Conservation (phyloP, 1,139 yeast genomes). For the Nadsonia starkeyi-henricii region DNA sequence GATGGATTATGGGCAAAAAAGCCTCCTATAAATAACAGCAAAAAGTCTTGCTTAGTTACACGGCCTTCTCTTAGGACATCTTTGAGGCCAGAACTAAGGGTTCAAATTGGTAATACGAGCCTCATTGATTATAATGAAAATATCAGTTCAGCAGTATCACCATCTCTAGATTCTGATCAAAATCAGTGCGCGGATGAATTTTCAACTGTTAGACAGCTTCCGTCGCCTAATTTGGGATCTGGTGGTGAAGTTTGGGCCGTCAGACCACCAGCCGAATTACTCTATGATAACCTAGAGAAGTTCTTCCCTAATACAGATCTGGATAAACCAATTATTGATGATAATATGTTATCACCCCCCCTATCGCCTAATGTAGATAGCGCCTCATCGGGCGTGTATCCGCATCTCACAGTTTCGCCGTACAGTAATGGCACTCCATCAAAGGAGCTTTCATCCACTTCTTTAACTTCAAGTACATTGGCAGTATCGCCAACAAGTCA, state of each 20-base stretch:
- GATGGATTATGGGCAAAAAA: constrained; percentile 53
- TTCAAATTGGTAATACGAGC: constrained; percentile 9
- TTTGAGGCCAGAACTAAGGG: constrained; percentile 12
- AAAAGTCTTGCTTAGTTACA: not conserved
- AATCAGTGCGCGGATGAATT: constrained; percentile 6
- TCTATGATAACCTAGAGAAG: constrained; percentile 78
- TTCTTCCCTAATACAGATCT: constrained; percentile 89
- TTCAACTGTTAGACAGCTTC: constrained; percentile 16
- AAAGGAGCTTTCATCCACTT: not conserved
- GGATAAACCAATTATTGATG: constrained; percentile 83
- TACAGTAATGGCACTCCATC: not conserved
- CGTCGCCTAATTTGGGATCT: constrained; percentile 16
- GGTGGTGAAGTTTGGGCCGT: constrained; percentile 36
- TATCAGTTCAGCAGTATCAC: constrained; percentile 5
- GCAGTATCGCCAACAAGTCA: not conserved
- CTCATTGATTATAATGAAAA: not conserved
- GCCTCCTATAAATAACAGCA: constrained; percentile 17
- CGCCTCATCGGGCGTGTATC: not conserved
- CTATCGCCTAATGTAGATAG: constrained; percentile 31
- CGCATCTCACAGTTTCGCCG: not conserved
- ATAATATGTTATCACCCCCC: constrained; percentile 39
- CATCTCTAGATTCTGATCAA: constrained; percentile 11
- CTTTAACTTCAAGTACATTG: not conserved
- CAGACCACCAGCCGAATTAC: constrained; percentile 90
- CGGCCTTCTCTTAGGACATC: constrained; percentile 2